Conservation (phyloP, 768 basidiomycete species). For the Russula virescens region DNA sequence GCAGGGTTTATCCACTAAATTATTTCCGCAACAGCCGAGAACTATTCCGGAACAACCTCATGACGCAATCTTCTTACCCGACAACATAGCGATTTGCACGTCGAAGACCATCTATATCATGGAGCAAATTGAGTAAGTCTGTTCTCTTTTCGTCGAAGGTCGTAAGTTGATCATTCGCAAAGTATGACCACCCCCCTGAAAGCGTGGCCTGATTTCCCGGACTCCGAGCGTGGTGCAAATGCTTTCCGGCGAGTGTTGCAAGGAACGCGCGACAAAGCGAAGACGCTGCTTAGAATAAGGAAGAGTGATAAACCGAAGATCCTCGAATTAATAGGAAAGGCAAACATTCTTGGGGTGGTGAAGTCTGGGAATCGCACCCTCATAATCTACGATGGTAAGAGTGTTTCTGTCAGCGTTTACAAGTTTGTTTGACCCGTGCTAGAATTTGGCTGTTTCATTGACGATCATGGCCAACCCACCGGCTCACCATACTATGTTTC, state of each 20-base stretch:
- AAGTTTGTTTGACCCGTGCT: neutral
- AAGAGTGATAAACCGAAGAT: neutral
- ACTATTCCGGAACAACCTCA: neutral
- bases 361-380: neutral
- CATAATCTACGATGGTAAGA: neutral
- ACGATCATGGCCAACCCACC: neutral
- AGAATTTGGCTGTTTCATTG: neutral
- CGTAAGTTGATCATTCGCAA: neutral
- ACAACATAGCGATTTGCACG: neutral
- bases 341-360: neutral
- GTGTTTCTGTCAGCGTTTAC: neutral
- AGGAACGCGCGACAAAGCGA: constrained; percentile 22
- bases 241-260: neutral
- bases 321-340: neutral
- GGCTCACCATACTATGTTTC: neutral
- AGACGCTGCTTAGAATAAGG: neutral
- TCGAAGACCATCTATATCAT: neutral
- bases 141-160: neutral
- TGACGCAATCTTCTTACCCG: neutral
- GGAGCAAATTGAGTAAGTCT: neutral
- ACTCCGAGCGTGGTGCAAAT: neutral
- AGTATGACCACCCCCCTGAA: neutral
- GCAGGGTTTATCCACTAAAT: neutral
- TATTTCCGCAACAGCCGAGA: neutral
- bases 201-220: neutral